Percentiles rank a stretch among this genome's conserved stretches.
Evolutionary conservation across 2,329 filamentous ascomycete species (phyloP).

Genomic region (Penicillium brevicompactum): DNA sequence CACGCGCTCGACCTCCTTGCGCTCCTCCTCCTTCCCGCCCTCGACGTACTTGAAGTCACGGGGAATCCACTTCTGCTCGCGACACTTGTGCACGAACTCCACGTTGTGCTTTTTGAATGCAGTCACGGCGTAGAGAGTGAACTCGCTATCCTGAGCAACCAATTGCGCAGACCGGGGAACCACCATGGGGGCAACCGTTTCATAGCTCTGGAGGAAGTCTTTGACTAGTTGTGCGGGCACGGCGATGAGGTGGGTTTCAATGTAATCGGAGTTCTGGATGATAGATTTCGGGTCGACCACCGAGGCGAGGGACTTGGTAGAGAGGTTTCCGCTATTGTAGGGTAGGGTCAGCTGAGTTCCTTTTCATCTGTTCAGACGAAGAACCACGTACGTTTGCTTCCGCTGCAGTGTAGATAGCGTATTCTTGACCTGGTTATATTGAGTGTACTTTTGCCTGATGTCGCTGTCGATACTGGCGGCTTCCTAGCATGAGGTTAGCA

Average conservation of each 20-base stretch:
- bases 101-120: conserved; percentile 87
- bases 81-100: conserved; percentile 89
- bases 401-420: conserved; percentile 79
- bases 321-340: conserved; percentile 76
- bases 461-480: conserved; percentile 91
- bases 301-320: conserved; percentile 89
- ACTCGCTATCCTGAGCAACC: conserved; percentile 85
- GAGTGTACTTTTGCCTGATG: conserved; percentile 89
- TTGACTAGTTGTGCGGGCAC: conserved; percentile 79
- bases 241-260: conserved; percentile 91
- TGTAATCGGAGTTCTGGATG: conserved; percentile 89
- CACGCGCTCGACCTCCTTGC: conserved; percentile 79
- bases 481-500: conserved; percentile 59
- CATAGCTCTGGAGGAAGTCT: conserved; percentile 87
- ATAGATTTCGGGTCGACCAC: conserved; percentile 80
- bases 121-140: conserved; percentile 82
- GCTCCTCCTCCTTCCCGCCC: conserved; percentile 85
- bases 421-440: conserved; percentile 90
- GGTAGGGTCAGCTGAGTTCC: conserved; percentile 3
- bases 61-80: conserved; percentile 92
- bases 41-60: conserved; percentile 92
- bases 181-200: conserved; percentile 86
- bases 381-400: conserved; percentile 72
- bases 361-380: neutral
- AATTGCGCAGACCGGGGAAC: conserved; percentile 84